A percentile compares a stretch with the other conserved stretches of the same genome.
Conservation (phyloP, 2,329 filamentous ascomycete genomes). For the Hypoxylon sp. region DNA sequence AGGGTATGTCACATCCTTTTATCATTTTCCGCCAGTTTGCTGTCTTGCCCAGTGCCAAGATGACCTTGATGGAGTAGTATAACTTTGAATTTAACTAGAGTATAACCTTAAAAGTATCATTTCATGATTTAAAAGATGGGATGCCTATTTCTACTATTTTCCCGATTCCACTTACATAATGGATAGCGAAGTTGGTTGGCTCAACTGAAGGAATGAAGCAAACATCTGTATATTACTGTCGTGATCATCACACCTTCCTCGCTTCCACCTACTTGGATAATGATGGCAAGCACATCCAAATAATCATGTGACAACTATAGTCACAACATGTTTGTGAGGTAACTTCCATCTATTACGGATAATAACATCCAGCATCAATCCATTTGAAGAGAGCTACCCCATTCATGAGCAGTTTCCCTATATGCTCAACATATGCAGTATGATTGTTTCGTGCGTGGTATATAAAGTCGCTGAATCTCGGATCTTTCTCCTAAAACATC, state of each 20-base stretch:
- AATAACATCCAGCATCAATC: not conserved
- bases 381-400: not conserved
- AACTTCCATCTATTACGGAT: not conserved
- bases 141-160: not conserved
- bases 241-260: not conserved
- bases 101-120: not conserved
- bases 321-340: not conserved
- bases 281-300: not conserved
- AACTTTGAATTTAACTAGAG: not conserved
- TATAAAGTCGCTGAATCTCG: not conserved
- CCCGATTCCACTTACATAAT: not conserved
- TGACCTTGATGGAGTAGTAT: not conserved
- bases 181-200: conserved; percentile 1
- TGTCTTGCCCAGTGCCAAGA: too few relatives aligned
- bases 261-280: conserved; percentile 4
- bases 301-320: not conserved
- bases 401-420: not conserved
- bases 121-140: not conserved
- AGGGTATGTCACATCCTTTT: too few relatives aligned
- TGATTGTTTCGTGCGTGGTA: not conserved
- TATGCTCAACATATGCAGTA: too few relatives aligned
- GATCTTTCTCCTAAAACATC: not conserved
- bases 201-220: not conserved
- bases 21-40: too few relatives aligned
- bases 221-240: not conserved